Conservation (phyloP, 208 protist genomes). For the Trypanosoma cruzi region DNA sequence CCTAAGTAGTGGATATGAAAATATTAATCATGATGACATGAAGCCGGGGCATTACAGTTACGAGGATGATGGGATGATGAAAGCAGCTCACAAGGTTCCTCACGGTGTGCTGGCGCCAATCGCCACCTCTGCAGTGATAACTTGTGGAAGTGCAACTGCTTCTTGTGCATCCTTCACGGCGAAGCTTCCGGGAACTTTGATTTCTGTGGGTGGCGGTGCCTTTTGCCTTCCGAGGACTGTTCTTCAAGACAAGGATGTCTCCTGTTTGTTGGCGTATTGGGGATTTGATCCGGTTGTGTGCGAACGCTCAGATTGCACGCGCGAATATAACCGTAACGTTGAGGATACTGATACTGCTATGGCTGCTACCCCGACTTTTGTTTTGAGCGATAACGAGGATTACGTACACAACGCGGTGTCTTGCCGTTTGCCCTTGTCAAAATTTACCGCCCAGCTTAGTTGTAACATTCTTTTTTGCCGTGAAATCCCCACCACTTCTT, state of each 20-base stretch:
- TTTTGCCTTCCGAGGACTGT: constrained; percentile 9
- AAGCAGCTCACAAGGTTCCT: background rate
- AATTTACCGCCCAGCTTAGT: background rate
- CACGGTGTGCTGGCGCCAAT: background rate
- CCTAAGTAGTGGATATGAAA: background rate
- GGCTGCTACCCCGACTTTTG: background rate
- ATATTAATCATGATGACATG: background rate
- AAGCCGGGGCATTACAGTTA: background rate
- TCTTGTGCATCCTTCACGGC: no score
- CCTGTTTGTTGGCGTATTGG: background rate
- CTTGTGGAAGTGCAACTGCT: background rate
- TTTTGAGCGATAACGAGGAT: background rate
- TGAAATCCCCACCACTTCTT: background rate
- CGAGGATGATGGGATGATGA: background rate
- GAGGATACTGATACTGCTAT: no score
- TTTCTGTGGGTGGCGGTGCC: background rate
- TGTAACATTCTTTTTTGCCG: background rate
- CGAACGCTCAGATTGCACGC: no score
- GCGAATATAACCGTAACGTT: no score
- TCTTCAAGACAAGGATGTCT: background rate
- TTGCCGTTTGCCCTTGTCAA: background rate
- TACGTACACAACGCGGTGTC: background rate
- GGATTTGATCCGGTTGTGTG: constrained; percentile 1
- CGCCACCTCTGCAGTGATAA: background rate
- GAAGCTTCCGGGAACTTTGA: background rate